Conservation (phyloP, 176 grass and related monocot genomes). For the Musa schizocarpa region DNA sequence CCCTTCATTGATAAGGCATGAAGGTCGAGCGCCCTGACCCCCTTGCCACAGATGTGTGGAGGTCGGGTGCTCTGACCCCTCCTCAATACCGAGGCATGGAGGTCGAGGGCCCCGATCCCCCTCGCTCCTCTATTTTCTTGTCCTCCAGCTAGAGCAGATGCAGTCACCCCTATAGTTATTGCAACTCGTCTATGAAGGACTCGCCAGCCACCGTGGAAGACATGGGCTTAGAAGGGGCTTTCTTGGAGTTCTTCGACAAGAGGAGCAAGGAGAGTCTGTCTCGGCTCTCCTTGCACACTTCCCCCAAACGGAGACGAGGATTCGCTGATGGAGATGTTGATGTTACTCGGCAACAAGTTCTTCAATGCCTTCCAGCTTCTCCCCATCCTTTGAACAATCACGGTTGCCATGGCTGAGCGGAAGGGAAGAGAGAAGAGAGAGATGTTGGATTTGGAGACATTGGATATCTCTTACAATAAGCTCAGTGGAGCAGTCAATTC, state of each 20-base stretch:
- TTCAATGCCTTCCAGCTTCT: conserved; percentile 44
- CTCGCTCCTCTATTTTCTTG: conserved; percentile 31
- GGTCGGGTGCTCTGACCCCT: too few relatives aligned
- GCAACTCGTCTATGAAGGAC: conserved; percentile 31
- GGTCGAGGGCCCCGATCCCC: too few relatives aligned
- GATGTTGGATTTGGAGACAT: too few relatives aligned
- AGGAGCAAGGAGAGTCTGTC: neutral
- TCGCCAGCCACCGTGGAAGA: neutral
- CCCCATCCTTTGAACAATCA: conserved; percentile 25
- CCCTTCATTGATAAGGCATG: too few relatives aligned
- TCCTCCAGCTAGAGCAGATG: conserved; percentile 68
- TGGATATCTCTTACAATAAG: too few relatives aligned
- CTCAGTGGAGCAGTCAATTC: too few relatives aligned
- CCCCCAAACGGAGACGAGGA: too few relatives aligned
- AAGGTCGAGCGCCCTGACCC: too few relatives aligned
- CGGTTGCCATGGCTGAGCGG: conserved; percentile 5
- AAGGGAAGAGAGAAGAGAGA: neutral
- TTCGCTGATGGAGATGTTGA: conserved; percentile 49
- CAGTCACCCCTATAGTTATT: conserved; percentile 55
- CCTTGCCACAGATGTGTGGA: too few relatives aligned
- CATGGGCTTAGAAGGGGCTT: neutral
- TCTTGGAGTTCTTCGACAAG: conserved; percentile 30
- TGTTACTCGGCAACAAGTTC: conserved; percentile 42
- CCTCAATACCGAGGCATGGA: too few relatives aligned
- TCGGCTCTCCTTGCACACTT: conserved; percentile 13